Evolutionary conservation across 192 early-diverging fungal species (phyloP).

Genomic region (Coemansia sp.): DNA sequence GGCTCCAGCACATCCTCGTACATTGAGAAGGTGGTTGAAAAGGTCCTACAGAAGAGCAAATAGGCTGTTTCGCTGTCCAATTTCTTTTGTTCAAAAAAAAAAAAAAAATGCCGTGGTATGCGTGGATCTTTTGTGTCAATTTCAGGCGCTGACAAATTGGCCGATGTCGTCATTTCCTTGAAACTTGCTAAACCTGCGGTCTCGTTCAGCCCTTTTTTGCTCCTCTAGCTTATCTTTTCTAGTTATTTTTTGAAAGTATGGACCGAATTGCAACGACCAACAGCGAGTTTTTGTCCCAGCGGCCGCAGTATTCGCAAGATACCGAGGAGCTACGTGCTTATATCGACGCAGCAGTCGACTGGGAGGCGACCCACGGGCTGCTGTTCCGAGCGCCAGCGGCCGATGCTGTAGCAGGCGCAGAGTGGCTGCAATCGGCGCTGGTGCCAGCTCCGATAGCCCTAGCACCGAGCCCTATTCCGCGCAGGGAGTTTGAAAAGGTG

Average conservation of each 20-base stretch:
- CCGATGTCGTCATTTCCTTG: not conserved
- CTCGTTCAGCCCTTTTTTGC: not conserved
- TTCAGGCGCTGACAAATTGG: conserved; percentile 8
- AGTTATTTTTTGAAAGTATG: not conserved
- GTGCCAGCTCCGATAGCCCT: conserved; percentile 85
- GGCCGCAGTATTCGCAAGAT: conserved; percentile 29
- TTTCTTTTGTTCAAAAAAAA: too few relatives aligned
- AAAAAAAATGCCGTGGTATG: too few relatives aligned
- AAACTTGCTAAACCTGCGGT: too few relatives aligned
- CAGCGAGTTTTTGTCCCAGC: conserved; percentile 22
- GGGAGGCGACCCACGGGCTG: conserved; percentile 79
- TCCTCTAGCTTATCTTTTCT: not conserved
- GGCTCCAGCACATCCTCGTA: conserved; percentile 18
- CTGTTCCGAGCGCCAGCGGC: conserved; percentile 64
- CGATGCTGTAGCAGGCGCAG: not conserved
- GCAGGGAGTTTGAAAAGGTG: conserved; percentile 68
- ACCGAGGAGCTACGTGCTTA: conserved; percentile 38
- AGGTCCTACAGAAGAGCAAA: conserved; percentile 32
- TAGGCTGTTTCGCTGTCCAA: too few relatives aligned
- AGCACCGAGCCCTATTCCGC: conserved; percentile 83
- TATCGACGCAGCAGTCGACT: conserved; percentile 70
- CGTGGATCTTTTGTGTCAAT: too few relatives aligned
- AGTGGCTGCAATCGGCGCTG: conserved; percentile 47
- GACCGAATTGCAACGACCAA: conserved; percentile 11
- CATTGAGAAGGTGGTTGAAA: conserved; percentile 42